Conservation (phyloP, 768 basidiomycete genomes). For the Amanita molliuscula region DNA sequence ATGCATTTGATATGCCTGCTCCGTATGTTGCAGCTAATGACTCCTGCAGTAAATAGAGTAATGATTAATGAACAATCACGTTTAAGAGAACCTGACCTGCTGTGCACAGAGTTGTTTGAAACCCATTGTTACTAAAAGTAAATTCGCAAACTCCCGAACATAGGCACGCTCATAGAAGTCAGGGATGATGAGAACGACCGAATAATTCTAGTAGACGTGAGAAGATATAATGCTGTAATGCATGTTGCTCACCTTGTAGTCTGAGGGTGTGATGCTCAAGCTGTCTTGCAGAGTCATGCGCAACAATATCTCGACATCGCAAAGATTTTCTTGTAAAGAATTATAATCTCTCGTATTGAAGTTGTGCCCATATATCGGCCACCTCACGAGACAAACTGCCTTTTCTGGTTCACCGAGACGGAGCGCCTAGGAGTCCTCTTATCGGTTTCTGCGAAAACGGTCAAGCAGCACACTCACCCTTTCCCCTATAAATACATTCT, state of each 20-base stretch:
- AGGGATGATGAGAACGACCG: slow-evolving; percentile 81
- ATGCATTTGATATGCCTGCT: slow-evolving; percentile 89
- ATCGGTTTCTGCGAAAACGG: not conserved
- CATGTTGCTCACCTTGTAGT: slow-evolving; percentile 46
- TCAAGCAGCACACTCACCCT: slow-evolving; percentile 30
- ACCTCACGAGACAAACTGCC: slow-evolving; percentile 64
- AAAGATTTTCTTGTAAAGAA: slow-evolving; percentile 58
- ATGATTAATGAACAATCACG: not conserved
- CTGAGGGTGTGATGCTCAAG: slow-evolving; percentile 38
- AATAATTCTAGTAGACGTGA: slow-evolving; percentile 53
- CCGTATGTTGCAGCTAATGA: slow-evolving; percentile 90
- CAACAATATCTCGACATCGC: slow-evolving; percentile 71
- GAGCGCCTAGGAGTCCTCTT: slow-evolving; percentile 40
- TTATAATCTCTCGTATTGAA: slow-evolving; percentile 79
- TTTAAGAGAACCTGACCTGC: slow-evolving; percentile 42
- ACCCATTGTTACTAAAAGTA: slow-evolving; percentile 70
- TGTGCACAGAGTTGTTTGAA: slow-evolving; percentile 92
- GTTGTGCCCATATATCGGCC: slow-evolving; percentile 72
- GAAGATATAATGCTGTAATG: not conserved
- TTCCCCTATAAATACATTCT: slow-evolving; percentile 61
- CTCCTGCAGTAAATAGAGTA: slow-evolving; percentile 41
- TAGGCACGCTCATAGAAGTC: slow-evolving; percentile 85
- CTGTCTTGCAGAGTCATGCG: slow-evolving; percentile 48
- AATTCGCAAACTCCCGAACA: slow-evolving; percentile 64
- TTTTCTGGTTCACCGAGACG: slow-evolving; percentile 57